Conservation (phyloP, 208 protist species). For the Herpetomonas tarakana region DNA sequence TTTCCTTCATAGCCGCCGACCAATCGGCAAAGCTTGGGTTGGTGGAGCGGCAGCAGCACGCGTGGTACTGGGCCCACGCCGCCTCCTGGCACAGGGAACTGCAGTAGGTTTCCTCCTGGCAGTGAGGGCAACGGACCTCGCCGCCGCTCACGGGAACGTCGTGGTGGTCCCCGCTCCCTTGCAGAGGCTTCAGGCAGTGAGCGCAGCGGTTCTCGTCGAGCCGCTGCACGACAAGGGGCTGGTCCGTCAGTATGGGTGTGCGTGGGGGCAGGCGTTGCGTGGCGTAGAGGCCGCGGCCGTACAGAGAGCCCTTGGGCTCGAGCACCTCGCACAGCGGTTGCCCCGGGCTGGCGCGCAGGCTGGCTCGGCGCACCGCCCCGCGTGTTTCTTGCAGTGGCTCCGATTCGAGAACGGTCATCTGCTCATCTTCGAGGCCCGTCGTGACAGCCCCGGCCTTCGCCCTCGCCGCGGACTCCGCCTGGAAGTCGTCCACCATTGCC, state of each 20-base stretch:
- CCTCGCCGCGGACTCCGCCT: not conserved
- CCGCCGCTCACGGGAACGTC: not conserved
- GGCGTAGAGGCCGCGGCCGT: constrained; percentile 77
- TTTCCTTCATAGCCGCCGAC: constrained; percentile 45
- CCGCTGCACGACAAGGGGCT: constrained; percentile 57
- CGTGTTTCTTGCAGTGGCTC: constrained; percentile 23
- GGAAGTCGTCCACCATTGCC: not conserved
- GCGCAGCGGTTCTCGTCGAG: constrained; percentile 50
- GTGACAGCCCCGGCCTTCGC: not conserved
- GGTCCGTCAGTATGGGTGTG: constrained; percentile 48
- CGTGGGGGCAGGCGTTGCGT: constrained; percentile 34
- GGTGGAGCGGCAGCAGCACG: constrained; percentile 56
- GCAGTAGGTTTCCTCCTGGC: constrained; percentile 72
- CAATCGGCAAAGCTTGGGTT: constrained; percentile 61
- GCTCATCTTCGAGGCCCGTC: constrained; percentile 16
- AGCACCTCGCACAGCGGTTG: constrained; percentile 49
- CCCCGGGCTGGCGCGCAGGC: constrained; percentile 4
- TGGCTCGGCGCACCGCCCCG: constrained; percentile 18
- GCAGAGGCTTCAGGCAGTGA: constrained; percentile 60
- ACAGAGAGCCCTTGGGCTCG: constrained; percentile 41
- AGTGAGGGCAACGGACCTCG: constrained; percentile 46
- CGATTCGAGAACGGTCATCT: constrained; percentile 22
- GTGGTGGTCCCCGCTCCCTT: not conserved
- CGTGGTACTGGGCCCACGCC: constrained; percentile 72
- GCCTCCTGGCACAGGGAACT: constrained; percentile 54